These are phyloP conservation scores for Blastobotrys parvus DNA, from an alignment of 805 yeast species.

Conservation along the genomic window DNA sequence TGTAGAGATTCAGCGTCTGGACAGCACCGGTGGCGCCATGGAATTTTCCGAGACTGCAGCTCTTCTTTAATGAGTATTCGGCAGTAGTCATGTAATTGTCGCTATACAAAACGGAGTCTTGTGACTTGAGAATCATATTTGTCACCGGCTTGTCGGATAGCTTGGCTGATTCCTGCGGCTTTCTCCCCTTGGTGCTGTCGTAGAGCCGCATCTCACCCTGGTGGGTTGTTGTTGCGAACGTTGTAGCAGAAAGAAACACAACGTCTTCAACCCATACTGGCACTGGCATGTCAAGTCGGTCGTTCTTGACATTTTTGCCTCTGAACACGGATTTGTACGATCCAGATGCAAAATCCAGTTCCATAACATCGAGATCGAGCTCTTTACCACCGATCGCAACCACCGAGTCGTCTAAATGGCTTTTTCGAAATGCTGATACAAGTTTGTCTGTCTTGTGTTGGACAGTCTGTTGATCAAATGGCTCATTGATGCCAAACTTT, in stretches of 20 bases:
- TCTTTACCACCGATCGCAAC: conserved; percentile 87
- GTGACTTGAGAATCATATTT: conserved; percentile 30
- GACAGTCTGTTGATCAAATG: background rate
- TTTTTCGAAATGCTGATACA: background rate
- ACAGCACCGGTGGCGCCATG: conserved; percentile 75
- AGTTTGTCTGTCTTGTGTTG: background rate
- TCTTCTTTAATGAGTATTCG: conserved; percentile 35
- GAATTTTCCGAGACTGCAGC: conserved; percentile 44
- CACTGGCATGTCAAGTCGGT: conserved; percentile 66
- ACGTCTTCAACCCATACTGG: conserved; percentile 72
- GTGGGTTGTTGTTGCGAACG: conserved; percentile 50
- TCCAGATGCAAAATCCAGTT: conserved; percentile 25
- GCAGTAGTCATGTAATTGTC: conserved; percentile 65
- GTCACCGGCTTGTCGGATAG: conserved; percentile 48
- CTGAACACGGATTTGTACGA: conserved; percentile 41
- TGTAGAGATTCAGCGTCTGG: conserved; percentile 29
- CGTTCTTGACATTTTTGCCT: conserved; percentile 79
- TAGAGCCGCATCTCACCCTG: conserved; percentile 73
- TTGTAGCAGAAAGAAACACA: conserved; percentile 34
- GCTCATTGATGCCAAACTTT: background rate
- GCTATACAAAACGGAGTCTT: conserved; percentile 49
- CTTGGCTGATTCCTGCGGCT: conserved; percentile 54
- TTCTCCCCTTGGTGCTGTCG: conserved; percentile 56
- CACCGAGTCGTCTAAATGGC: conserved; percentile 18
- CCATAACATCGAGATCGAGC: conserved; percentile 48